A percentile compares a stretch with the other conserved stretches of the same genome.
Conservation (phyloP, 2,329 filamentous ascomycete species). For the Endocalyx cinctus region DNA sequence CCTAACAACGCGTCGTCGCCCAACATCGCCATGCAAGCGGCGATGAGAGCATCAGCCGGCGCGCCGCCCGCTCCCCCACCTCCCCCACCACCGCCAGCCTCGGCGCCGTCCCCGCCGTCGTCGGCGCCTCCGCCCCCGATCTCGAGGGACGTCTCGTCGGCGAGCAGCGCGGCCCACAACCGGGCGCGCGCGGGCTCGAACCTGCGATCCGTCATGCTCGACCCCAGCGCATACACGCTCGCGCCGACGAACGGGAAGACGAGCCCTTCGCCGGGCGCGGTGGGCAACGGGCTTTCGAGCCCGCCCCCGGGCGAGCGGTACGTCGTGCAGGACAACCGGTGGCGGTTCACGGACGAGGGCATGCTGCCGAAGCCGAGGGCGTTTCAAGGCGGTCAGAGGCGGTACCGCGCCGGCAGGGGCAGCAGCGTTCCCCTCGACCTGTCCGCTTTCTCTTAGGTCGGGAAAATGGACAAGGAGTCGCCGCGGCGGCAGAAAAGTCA, state of each 20-base stretch:
- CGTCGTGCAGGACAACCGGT: conserved; percentile 71
- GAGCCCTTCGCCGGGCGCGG: conserved; percentile 37
- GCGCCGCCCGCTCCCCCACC: conserved; percentile 32
- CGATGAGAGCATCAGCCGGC: conserved; percentile 31
- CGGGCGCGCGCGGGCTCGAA: conserved; percentile 39
- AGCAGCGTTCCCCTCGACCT: conserved; percentile 92
- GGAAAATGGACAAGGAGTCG: not conserved
- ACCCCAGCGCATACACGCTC: conserved; percentile 73
- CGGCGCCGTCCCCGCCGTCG: conserved; percentile 39
- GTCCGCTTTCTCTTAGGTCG: conserved; percentile 42
- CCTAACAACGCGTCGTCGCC: conserved; percentile 21
- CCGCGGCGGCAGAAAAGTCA: not conserved
- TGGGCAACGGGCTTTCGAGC: conserved; percentile 27
- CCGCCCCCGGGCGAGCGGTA: conserved; percentile 33
- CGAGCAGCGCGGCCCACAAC: conserved; percentile 10
- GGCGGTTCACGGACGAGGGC: conserved; percentile 80
- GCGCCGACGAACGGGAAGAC: conserved; percentile 51
- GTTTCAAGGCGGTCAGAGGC: conserved; percentile 68
- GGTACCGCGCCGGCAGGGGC: conserved; percentile 84
- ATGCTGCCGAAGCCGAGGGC: conserved; percentile 80
- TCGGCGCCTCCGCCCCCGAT: conserved; percentile 22
- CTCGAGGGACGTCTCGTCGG: conserved; percentile 13
- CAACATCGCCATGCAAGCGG: conserved; percentile 36
- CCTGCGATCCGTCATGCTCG: conserved; percentile 60
- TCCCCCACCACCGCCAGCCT: conserved; percentile 33